A percentile compares a stretch with the other conserved stretches of the same genome.
Evolutionary conservation across 371 early-diverging fungal species (phyloP).

Genomic region (Neoconidiobolus thromboides): DNA sequence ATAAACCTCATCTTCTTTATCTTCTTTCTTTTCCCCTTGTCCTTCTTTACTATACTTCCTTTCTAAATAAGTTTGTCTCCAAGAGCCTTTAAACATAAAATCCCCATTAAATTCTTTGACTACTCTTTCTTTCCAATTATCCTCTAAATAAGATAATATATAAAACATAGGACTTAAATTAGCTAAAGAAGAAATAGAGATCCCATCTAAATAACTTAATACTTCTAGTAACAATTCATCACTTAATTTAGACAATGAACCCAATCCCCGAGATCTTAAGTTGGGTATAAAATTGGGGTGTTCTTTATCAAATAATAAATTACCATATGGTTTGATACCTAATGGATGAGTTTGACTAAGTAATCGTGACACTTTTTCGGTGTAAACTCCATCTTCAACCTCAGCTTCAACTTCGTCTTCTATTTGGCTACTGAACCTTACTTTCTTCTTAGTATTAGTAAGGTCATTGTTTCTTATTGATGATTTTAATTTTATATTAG

Average conservation of each 20-base stretch:
- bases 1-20: background rate
- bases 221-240: constrained; percentile 25
- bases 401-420: no score
- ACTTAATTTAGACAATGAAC: constrained; percentile 16
- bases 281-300: constrained; percentile 11
- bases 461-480: no score
- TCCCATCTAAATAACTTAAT: constrained; percentile 12
- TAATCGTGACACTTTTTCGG: no score
- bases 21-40: background rate
- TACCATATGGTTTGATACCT: constrained; percentile 38
- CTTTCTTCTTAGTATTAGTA: no score
- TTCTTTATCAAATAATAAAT: constrained; percentile 21
- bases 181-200: constrained; percentile 17
- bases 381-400: no score
- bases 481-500: no score
- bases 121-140: constrained; percentile 25
- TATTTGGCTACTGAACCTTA: no score
- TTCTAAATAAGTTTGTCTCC: constrained; percentile 25
- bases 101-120: constrained; percentile 22
- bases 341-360: constrained; percentile 17
- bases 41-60: constrained; percentile 8
- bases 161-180: constrained; percentile 21
- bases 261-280: constrained; percentile 20
- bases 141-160: constrained; percentile 23
- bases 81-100: constrained; percentile 23